Conservation (phyloP, 192 early-diverging fungal species). For the Cetraspora pellucida region DNA sequence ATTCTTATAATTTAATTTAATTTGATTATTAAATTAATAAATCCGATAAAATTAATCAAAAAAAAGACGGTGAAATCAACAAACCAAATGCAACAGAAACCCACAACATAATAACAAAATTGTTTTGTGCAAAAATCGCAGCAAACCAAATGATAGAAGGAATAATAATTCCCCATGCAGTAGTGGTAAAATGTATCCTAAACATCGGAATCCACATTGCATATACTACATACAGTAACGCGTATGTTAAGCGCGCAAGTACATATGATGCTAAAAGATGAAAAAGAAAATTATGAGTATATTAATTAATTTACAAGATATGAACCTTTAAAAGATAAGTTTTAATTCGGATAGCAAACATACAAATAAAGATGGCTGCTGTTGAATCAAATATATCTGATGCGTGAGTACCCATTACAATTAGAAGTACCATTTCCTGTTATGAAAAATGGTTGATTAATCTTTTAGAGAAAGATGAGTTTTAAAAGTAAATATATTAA, state of each 20-base stretch:
- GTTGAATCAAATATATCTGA: neutral
- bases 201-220: constrained; percentile 24
- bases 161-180: constrained; percentile 28
- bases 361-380: neutral
- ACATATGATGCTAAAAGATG: constrained; percentile 6
- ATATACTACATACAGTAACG: neutral
- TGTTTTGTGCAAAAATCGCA: neutral
- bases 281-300: neutral
- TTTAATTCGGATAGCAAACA: neutral
- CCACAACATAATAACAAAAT: neutral
- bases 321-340: neutral
- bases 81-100: constrained; percentile 14
- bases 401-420: constrained; percentile 32
- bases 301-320: neutral
- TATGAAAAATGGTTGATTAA: neutral
- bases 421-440: constrained; percentile 32
- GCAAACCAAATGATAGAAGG: constrained; percentile 19
- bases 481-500: neutral
- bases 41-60: neutral
- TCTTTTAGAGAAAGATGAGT: no score
- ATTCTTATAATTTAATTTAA: neutral
- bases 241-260: constrained; percentile 2
- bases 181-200: constrained; percentile 4
- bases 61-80: no score
- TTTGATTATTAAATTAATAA: neutral